These are phyloP conservation scores for Fraxinus nigra DNA, from an alignment of 305 asterid genomes.

Conservation along the genomic window DNA sequence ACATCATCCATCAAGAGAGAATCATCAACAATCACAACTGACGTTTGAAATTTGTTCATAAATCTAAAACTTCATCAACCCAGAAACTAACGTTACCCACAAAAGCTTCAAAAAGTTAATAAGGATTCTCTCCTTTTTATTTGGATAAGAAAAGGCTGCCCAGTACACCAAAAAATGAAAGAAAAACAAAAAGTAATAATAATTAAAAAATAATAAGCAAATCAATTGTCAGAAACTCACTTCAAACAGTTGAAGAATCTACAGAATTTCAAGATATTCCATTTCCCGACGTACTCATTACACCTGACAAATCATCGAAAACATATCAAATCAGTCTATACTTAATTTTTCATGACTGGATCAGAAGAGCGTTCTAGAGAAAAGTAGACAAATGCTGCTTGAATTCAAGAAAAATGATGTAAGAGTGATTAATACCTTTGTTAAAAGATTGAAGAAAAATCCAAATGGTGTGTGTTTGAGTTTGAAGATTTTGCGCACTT, in stretches of 20 bases:
- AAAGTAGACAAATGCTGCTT: conserved; percentile 15
- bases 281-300: conserved; percentile 20
- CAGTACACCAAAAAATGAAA: background rate
- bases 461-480: background rate
- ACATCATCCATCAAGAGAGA: background rate
- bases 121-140: background rate
- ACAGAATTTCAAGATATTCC: conserved; percentile 25
- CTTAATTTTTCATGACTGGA: background rate
- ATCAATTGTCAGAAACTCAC: conserved; percentile 14
- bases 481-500: conserved; percentile 15
- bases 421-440: conserved; percentile 21
- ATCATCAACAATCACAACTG: background rate
- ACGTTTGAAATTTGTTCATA: background rate
- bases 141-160: background rate
- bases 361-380: conserved; percentile 20
- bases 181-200: background rate
- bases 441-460: conserved; percentile 21
- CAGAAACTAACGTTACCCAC: background rate
- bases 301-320: background rate
- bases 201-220: background rate
- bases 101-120: background rate
- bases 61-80: background rate
- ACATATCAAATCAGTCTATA: background rate
- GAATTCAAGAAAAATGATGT: conserved; percentile 17
- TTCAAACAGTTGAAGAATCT: conserved; percentile 23